phyloP scores from a whole-genome alignment of 805 yeast genomes.

The Wickerhamiella hasegawae region DNA sequence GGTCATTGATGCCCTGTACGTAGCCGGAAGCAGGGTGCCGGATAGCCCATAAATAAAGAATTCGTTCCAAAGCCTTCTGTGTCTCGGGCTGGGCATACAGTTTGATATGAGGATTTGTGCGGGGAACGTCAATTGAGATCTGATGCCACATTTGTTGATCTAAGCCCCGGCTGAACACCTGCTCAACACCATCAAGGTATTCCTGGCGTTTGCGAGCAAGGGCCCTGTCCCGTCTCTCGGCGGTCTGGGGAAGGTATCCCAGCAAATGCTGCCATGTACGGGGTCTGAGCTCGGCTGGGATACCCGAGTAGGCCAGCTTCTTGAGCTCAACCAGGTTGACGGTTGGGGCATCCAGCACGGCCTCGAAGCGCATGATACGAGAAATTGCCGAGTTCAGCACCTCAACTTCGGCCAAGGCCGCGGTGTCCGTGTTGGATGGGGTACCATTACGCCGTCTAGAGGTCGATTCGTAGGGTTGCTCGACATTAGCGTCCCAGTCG shows the following conservation, averaged over 20 bases:
- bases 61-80: conserved; percentile 64
- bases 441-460: too few species aligned
- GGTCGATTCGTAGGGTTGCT: conserved; percentile 17
- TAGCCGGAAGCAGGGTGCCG: conserved; percentile 97
- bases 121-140: conserved; percentile 82
- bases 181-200: conserved; percentile 57
- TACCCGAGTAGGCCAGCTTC: conserved; percentile 85
- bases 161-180: conserved; percentile 42
- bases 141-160: conserved; percentile 88
- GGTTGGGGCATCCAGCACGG: conserved; percentile 34
- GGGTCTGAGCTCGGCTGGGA: conserved; percentile 69
- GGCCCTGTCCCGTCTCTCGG: conserved; percentile 53
- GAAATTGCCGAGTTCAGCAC: conserved; percentile 44
- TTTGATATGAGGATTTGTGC: conserved; percentile 77
- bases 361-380: conserved; percentile 51
- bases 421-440: conserved; percentile 18
- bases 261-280: conserved; percentile 76
- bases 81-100: conserved; percentile 55
- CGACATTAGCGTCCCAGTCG: conserved; percentile 80
- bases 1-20: conserved; percentile 93
- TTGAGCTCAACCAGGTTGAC: conserved; percentile 57
- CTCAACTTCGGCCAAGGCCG: conserved; percentile 31
- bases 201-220: conserved; percentile 72
- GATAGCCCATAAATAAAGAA: conserved; percentile 85
- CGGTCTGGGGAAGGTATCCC: conserved; percentile 82